Evolutionary conservation across 805 yeast genomes (phyloP).

Genomic region (Debaryomyces castellii): DNA sequence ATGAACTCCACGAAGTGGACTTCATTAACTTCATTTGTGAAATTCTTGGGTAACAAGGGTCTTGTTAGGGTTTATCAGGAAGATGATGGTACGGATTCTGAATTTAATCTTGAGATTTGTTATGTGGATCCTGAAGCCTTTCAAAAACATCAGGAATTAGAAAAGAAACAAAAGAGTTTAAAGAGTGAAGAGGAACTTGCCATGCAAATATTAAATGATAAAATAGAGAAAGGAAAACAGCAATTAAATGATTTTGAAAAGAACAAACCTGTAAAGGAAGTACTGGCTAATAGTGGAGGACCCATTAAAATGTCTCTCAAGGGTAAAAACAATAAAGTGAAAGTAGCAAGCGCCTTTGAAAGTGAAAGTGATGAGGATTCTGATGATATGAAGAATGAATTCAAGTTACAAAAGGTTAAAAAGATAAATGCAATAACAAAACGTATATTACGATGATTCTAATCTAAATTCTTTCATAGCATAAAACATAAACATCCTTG

Average conservation of each 20-base stretch:
- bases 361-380: conserved; percentile 8
- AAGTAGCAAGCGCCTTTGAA: conserved; percentile 9
- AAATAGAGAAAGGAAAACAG: conserved; percentile 49
- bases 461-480: conserved; percentile 49
- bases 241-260: background rate
- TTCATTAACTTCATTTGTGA: conserved; percentile 66
- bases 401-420: background rate
- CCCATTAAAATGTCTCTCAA: conserved; percentile 20
- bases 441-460: background rate
- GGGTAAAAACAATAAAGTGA: conserved; percentile 8
- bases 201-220: conserved; percentile 45
- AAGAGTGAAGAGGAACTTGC: conserved; percentile 48
- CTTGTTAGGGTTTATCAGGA: conserved; percentile 48
- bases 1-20: conserved; percentile 87
- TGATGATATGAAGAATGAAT: conserved; percentile 1
- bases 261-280: background rate
- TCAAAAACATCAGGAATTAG: conserved; percentile 34
- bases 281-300: conserved; percentile 8
- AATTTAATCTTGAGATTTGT: conserved; percentile 33
- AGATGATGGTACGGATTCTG: conserved; percentile 27
- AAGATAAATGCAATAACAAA: conserved; percentile 8
- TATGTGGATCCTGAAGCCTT: conserved; percentile 23
- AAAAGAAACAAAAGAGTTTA: conserved; percentile 33
- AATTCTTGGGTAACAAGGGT: conserved; percentile 56
- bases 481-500: conserved; percentile 66